Evolutionary conservation across 495 filamentous ascomycete genomes (phyloP).

Genomic region (Penicilliopsis zonata): DNA sequence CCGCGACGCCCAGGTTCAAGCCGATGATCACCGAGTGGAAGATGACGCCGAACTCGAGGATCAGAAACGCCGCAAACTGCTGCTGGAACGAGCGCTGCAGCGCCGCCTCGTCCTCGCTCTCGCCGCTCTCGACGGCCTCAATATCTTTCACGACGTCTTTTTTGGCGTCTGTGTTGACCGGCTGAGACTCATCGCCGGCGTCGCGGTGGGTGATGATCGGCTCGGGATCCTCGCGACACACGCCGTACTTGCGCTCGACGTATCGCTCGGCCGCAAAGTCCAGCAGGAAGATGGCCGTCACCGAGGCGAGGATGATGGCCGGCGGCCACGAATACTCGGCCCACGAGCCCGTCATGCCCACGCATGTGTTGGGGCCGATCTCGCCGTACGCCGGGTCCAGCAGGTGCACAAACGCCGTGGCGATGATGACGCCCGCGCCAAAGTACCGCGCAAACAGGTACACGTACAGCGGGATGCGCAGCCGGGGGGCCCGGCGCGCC

Average conservation of each 20-base stretch:
- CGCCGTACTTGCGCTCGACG: too few relatives aligned
- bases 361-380: conserved; percentile 32
- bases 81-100: conserved; percentile 64
- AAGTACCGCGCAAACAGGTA: conserved; percentile 65
- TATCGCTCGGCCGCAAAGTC: conserved; percentile 31
- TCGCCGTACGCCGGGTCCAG: conserved; percentile 67
- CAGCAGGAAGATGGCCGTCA: conserved; percentile 52
- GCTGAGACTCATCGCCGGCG: too few relatives aligned
- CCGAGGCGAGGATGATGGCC: conserved; percentile 58
- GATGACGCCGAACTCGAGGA: conserved; percentile 59
- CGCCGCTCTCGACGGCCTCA: conserved; percentile 5
- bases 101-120: conserved; percentile 11
- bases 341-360: conserved; percentile 58
- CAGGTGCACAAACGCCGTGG: conserved; percentile 72
- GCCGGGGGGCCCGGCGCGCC: conserved; percentile 20
- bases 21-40: conserved; percentile 72
- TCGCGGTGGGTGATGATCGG: too few relatives aligned
- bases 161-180: too few relatives aligned
- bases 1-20: too few relatives aligned
- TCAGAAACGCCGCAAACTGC: conserved; percentile 60
- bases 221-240: too few relatives aligned
- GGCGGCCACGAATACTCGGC: too few relatives aligned
- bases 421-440: conserved; percentile 71
- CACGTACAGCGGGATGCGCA: conserved; percentile 24
- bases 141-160: too few relatives aligned